Evolutionary conservation across 148 eudicot genomes (phyloP).

Genomic region (Diospyros lotus): DNA sequence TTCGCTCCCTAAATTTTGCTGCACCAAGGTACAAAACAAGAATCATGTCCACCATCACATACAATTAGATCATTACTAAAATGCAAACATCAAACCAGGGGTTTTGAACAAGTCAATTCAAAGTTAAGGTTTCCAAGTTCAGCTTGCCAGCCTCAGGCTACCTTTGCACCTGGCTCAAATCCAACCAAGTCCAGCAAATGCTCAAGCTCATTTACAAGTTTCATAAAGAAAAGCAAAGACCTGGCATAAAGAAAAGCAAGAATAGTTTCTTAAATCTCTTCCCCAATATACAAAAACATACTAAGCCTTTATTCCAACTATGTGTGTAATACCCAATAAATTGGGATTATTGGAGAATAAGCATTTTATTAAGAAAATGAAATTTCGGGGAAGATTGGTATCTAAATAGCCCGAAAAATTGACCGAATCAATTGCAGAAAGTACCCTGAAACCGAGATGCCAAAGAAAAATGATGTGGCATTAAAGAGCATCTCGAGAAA

Average conservation of each 20-base stretch:
- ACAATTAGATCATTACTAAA: not conserved
- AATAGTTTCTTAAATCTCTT: not conserved
- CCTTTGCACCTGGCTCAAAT: not conserved
- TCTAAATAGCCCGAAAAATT: too few relatives aligned
- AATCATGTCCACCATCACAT: not conserved
- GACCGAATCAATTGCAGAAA: too few relatives aligned
- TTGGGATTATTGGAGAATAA: too few relatives aligned
- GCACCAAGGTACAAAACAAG: constrained; percentile 23
- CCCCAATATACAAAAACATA: not conserved
- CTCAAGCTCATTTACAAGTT: constrained; percentile 1
- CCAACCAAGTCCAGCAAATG: constrained; percentile 1
- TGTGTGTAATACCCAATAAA: too few relatives aligned
- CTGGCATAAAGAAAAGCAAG: not conserved
- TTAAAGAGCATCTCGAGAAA: too few relatives aligned
- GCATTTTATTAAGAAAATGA: too few relatives aligned
- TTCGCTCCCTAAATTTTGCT: constrained; percentile 93
- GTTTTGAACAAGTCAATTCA: not conserved
- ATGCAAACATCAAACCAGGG: not conserved
- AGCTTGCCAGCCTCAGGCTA: not conserved
- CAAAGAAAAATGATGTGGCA: too few relatives aligned
- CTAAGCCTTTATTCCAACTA: too few relatives aligned
- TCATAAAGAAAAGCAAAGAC: not conserved
- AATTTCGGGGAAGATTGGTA: too few relatives aligned
- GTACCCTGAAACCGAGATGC: too few relatives aligned
- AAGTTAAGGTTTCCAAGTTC: not conserved